Percentiles rank a stretch among this genome's conserved stretches.
Evolutionary conservation across 129 eudicot genomes (phyloP).

Genomic region (Cynara cardunculus): DNA sequence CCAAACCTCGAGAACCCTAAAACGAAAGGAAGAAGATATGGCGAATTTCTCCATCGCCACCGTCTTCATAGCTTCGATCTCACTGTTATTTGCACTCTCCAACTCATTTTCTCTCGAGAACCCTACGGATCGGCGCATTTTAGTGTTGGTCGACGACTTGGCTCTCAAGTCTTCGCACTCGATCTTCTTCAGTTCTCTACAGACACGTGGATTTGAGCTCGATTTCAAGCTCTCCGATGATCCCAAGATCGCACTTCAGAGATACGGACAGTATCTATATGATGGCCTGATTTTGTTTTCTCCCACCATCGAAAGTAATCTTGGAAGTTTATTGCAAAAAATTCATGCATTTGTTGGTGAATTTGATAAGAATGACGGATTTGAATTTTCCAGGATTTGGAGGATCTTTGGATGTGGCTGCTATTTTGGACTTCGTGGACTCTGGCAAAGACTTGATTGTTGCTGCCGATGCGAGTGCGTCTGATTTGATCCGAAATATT

Average conservation of each 20-base stretch:
- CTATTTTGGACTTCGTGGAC: slow-evolving; percentile 75
- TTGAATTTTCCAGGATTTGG: slow-evolving; percentile 54
- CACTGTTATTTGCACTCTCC: slow-evolving; percentile 34
- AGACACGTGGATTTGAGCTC: slow-evolving; percentile 65
- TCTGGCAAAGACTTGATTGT: slow-evolving; percentile 86
- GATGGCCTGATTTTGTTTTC: slow-evolving; percentile 75
- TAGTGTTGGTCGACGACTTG: slow-evolving; percentile 71
- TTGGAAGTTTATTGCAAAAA: not conserved
- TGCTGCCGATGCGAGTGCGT: slow-evolving; percentile 77
- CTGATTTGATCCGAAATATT: slow-evolving; percentile 82
- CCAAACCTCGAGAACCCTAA: slow-evolving; percentile 32
- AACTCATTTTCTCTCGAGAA: slow-evolving; percentile 60
- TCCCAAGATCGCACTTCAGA: slow-evolving; percentile 66
- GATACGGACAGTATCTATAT: slow-evolving; percentile 75
- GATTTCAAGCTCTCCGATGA: slow-evolving; percentile 85
- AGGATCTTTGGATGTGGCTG: slow-evolving; percentile 67
- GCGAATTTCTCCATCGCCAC: slow-evolving; percentile 36
- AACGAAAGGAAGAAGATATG: slow-evolving; percentile 38
- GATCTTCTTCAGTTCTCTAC: slow-evolving; percentile 68
- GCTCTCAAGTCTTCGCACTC: slow-evolving; percentile 84
- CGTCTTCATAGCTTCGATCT: slow-evolving; percentile 32
- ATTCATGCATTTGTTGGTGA: slow-evolving; percentile 1
- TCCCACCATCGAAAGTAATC: slow-evolving; percentile 63
- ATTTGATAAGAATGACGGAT: slow-evolving; percentile 28
- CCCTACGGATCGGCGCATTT: slow-evolving; percentile 76